Percentiles rank a stretch among this genome's conserved stretches.
Conservation (phyloP, 2,329 filamentous ascomycete genomes). For the Cladosporium oxysporum region DNA sequence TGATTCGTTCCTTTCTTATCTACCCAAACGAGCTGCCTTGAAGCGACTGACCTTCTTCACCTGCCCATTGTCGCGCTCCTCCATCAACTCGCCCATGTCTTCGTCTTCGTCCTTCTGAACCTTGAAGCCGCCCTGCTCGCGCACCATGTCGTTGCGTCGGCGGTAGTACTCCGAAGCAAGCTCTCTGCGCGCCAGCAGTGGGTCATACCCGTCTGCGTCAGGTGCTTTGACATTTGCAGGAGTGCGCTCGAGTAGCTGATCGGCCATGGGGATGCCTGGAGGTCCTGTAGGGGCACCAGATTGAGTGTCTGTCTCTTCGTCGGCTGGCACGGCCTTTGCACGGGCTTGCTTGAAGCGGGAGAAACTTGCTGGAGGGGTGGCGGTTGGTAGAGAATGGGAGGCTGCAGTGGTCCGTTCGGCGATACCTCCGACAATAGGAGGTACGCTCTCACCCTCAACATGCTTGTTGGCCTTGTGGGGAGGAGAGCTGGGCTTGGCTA, state of each 20-base stretch:
- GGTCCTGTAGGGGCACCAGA: constrained; percentile 27
- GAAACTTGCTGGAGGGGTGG: constrained; percentile 37
- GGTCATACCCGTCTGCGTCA: constrained; percentile 50
- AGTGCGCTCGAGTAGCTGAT: constrained; percentile 57
- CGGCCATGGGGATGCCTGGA: constrained; percentile 42
- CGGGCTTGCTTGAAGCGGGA: constrained; percentile 45
- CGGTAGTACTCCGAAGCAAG: constrained; percentile 81
- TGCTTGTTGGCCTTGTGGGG: constrained; percentile 34
- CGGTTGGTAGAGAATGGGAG: constrained; percentile 20
- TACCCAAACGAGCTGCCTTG: constrained; percentile 39
- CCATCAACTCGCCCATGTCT: constrained; percentile 64
- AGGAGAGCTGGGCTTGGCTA: constrained; percentile 54
- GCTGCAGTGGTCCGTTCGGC: constrained; percentile 41
- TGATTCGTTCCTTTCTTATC: constrained; percentile 12
- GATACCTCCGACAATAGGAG: constrained; percentile 44
- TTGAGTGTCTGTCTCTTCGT: constrained; percentile 20
- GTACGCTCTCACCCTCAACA: constrained; percentile 27
- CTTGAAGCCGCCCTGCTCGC: constrained; percentile 79
- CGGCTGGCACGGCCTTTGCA: constrained; percentile 13
- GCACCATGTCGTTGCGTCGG: constrained; percentile 78
- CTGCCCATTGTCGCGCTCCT: constrained; percentile 40
- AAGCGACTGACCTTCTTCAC: constrained; percentile 43
- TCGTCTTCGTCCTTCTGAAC: constrained; percentile 58
- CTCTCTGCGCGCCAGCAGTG: constrained; percentile 71
- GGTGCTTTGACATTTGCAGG: constrained; percentile 25